A percentile compares a stretch with the other conserved stretches of the same genome.
phyloP scores from a whole-genome alignment of 139 green algal species.

The Zygnema cylindricum region DNA sequence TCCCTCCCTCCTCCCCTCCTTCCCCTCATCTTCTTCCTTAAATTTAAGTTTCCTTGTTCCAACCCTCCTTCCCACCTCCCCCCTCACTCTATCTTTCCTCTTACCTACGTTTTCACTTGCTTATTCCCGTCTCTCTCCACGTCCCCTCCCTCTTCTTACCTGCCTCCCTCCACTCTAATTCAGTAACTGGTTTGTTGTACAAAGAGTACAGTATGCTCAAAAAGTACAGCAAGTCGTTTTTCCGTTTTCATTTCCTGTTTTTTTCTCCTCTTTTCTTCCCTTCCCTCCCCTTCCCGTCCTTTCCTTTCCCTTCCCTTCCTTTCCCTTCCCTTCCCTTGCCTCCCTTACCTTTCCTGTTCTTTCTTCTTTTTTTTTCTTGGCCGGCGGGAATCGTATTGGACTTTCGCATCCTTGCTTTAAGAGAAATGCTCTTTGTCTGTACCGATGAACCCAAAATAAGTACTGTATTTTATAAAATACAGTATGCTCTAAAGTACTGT shows the following conservation, averaged over 20 bases:
- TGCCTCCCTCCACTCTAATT: neutral
- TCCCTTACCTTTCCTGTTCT: neutral
- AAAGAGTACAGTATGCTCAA: no score
- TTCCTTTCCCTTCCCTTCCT: neutral
- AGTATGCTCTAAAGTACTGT: no score
- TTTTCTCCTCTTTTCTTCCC: neutral
- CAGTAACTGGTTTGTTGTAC: neutral
- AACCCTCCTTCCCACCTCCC: neutral
- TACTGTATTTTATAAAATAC: no score
- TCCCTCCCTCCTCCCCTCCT: neutral
- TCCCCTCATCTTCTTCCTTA: neutral
- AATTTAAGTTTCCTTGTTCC: neutral
- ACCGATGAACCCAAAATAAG: constrained; percentile 86
- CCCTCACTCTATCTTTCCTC: neutral
- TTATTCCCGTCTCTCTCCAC: neutral
- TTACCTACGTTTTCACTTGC: no score
- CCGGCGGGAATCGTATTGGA: no score
- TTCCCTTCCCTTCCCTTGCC: neutral
- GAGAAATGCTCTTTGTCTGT: constrained; percentile 81
- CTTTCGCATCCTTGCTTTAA: constrained; percentile 83
- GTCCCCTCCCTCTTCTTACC: neutral
- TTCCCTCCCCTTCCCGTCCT: neutral
- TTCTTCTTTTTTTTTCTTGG: neutral
- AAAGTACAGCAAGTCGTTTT: no score
- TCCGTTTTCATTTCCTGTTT: neutral